phyloP scores from a whole-genome alignment of 2,329 filamentous ascomycete species.

The Fusarium xylarioides region DNA sequence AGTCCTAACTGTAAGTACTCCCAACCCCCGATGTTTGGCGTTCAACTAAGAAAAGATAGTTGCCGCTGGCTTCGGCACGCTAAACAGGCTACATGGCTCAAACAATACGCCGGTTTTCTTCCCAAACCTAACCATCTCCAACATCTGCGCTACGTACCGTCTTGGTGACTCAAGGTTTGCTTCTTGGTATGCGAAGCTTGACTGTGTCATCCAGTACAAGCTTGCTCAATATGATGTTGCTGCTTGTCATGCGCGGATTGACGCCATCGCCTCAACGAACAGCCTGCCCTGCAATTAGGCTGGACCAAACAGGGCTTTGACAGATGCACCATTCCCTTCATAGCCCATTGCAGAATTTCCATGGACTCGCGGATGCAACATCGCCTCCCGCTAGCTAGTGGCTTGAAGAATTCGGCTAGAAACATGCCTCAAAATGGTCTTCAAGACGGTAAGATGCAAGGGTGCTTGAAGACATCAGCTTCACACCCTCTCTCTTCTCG shows the following conservation, averaged over 20 bases:
- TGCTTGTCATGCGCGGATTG: constrained; percentile 1
- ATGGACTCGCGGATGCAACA: constrained; percentile 29
- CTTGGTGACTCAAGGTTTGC: not conserved
- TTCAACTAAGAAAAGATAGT: not conserved
- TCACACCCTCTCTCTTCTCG: constrained; percentile 21
- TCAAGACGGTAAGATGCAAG: constrained; percentile 16
- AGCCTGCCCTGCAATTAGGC: constrained; percentile 13
- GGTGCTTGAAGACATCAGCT: constrained; percentile 25
- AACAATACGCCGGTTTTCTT: not conserved
- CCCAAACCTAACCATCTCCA: not conserved
- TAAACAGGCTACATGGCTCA: not conserved
- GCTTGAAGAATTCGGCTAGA: constrained; percentile 14
- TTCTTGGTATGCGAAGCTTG: not conserved
- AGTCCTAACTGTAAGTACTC: constrained; percentile 8
- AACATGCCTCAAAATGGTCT: constrained; percentile 20
- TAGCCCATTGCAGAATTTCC: not conserved
- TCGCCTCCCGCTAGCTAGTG: constrained; percentile 20
- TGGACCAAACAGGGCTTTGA: constrained; percentile 20
- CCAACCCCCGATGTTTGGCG: constrained; percentile 6
- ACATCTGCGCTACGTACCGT: not conserved
- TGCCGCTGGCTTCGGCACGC: not conserved
- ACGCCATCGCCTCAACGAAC: constrained; percentile 15
- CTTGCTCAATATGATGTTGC: not conserved
- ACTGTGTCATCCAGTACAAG: not conserved
- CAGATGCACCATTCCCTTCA: constrained; percentile 3